These are phyloP conservation scores for Trichoderma gracile DNA, from an alignment of 2,329 filamentous ascomycete species.

Conservation along the genomic window DNA sequence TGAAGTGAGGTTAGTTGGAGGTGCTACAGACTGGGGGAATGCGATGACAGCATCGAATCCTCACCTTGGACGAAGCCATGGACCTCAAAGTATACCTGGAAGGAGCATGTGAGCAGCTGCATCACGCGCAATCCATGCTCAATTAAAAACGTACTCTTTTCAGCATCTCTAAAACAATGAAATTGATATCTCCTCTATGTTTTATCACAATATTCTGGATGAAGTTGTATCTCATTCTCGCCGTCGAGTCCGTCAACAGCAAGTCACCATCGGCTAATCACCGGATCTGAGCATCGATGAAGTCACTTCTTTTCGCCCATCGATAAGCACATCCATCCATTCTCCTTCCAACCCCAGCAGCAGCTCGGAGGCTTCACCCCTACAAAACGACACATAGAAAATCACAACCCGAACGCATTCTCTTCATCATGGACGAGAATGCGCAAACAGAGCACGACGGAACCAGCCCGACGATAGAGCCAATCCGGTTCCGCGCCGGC, in stretches of 20 bases:
- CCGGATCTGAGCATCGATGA: slow-evolving; percentile 11
- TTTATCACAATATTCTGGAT: background rate
- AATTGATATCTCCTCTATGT: background rate
- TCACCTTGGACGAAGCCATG: slow-evolving; percentile 67
- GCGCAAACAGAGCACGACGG: slow-evolving; percentile 29
- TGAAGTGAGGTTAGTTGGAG: slow-evolving; percentile 33
- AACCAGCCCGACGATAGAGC: slow-evolving; percentile 29
- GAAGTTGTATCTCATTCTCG: background rate
- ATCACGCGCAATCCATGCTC: background rate
- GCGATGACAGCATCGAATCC: background rate
- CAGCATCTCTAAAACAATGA: slow-evolving; percentile 31
- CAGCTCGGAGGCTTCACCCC: background rate
- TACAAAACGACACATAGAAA: background rate
- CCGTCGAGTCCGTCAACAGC: background rate
- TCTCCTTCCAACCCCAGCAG: background rate
- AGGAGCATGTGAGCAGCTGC: background rate
- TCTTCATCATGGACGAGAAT: slow-evolving; percentile 27
- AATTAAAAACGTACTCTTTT: slow-evolving; percentile 37
- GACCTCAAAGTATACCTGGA: slow-evolving; percentile 62
- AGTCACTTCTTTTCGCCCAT: slow-evolving; percentile 21
- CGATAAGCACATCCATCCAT: background rate
- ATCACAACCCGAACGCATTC: too few species aligned
- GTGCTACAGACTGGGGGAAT: background rate
- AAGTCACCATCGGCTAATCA: slow-evolving; percentile 14
- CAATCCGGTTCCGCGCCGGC: slow-evolving; percentile 54